These are phyloP conservation scores for Somion occarium DNA, from an alignment of 1,284 basidiomycete genomes.

Conservation along the genomic window DNA sequence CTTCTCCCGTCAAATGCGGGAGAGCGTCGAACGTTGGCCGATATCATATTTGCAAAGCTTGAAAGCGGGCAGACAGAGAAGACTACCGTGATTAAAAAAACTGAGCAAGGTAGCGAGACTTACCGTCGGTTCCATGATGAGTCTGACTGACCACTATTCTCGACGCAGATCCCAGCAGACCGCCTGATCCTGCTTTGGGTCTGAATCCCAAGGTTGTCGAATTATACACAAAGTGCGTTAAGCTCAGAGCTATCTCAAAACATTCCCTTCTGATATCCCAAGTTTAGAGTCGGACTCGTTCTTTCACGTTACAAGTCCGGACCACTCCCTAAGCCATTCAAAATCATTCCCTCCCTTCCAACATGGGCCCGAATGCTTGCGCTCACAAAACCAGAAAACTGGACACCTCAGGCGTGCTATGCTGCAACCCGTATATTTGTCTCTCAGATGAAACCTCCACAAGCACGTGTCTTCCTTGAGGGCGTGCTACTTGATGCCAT, in stretches of 20 bases:
- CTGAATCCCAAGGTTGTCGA: conserved; percentile 96
- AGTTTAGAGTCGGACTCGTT: conserved; percentile 74
- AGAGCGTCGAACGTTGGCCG: conserved; percentile 84
- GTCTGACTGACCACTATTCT: conserved; percentile 4
- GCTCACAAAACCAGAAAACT: conserved; percentile 87
- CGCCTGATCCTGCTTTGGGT: conserved; percentile 84
- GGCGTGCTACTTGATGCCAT: conserved; percentile 92
- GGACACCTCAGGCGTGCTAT: conserved; percentile 94
- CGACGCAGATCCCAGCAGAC: conserved; percentile 49
- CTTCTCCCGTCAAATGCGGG: conserved; percentile 69
- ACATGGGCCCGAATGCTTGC: conserved; percentile 97
- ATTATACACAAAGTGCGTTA: conserved; percentile 84
- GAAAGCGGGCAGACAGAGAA: conserved; percentile 51
- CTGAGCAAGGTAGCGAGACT: conserved; percentile 56
- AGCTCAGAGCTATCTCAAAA: background rate
- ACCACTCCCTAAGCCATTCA: conserved; percentile 95
- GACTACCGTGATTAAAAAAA: conserved; percentile 50
- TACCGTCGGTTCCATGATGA: too few relatives aligned
- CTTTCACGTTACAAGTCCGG: conserved; percentile 94
- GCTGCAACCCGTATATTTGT: conserved; percentile 96
- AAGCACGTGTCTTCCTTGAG: conserved; percentile 92
- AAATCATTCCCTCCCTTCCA: conserved; percentile 94
- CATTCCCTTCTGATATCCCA: background rate
- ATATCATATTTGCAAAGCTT: conserved; percentile 94
- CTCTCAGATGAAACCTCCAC: conserved; percentile 93